Evolutionary conservation across 768 basidiomycete species (phyloP), one percentile per base, ranked within the genome.

Genomic region (Amanita subjunquillea): DNA sequence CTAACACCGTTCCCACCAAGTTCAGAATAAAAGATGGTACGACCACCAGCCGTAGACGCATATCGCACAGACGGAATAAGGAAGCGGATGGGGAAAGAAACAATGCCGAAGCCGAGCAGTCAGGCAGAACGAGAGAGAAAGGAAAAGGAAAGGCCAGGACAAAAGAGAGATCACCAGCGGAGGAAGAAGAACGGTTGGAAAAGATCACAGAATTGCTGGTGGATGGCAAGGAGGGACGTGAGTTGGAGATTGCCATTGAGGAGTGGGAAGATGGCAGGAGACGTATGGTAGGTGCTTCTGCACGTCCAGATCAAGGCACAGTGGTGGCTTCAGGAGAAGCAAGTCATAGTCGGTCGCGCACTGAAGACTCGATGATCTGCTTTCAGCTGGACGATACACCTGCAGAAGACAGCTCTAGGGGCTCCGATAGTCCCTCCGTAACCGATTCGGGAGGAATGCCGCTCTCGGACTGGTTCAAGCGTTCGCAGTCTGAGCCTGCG

Each of bases 131-230:
- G 55, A 55, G 20, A 38, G 56, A 41, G 27, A 25, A 47, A 44
- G 52, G 54, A 37, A n/a, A 53, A 39, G 22, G 63, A 60, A 51
- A 68, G 59, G 39, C 57, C 58, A 61, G 25, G 68, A 43, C 57
- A 66, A 53, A 65, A 64, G 50, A 57, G 64, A 43, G 59, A 23
- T 42, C 39, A 8, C 39, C 41, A 23, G 41, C 17, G 20, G 41
- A 42, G 41, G 41, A 42, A 58, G 54, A 55, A 62, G 76, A 72
- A 58, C 72, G 85, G 32, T 79, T 80, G 56, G 77, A 74, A 22
- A 84, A 85, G 68, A 87, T 88, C 37, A 83, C 82, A 4, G 74
- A 78, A 42, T 67, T 87, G 17, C 71, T 87, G 22, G 79, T 77
- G 0, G 77, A 79, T 56, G 86, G 87, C 7, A 82, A 83, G 63